Conservation (phyloP, 2,329 filamentous ascomycete genomes). For the Beauveria caledonica region DNA sequence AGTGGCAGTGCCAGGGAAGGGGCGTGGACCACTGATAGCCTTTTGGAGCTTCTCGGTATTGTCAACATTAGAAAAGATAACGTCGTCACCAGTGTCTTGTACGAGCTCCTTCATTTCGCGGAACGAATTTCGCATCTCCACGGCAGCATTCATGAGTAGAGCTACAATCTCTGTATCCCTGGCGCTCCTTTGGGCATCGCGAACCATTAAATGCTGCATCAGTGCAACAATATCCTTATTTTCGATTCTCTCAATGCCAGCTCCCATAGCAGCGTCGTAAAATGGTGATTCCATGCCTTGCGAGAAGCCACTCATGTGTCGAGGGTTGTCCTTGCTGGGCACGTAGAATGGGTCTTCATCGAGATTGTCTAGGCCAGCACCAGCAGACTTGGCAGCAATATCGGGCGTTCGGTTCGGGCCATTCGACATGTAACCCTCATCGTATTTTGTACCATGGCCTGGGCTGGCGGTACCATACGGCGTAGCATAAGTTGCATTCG, state of each 20-base stretch:
- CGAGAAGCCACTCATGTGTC: constrained; percentile 80
- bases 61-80: constrained; percentile 79
- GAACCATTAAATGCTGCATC: constrained; percentile 97
- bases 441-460: constrained; percentile 51
- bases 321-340: constrained; percentile 44
- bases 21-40: constrained; percentile 76
- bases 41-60: constrained; percentile 82
- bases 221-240: constrained; percentile 94
- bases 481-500: constrained; percentile 32
- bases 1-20: constrained; percentile 60
- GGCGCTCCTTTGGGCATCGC: constrained; percentile 91
- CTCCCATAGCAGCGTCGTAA: constrained; percentile 82
- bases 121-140: constrained; percentile 95
- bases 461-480: constrained; percentile 48
- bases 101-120: constrained; percentile 92
- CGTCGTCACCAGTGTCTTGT: constrained; percentile 71
- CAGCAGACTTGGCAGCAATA: constrained; percentile 46
- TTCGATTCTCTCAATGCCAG: constrained; percentile 83
- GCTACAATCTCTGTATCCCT: constrained; percentile 94
- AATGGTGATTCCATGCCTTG: constrained; percentile 85
- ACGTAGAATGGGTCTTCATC: constrained; percentile 60
- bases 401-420: constrained; percentile 50
- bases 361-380: constrained; percentile 43
- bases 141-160: constrained; percentile 83
- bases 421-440: constrained; percentile 89